Base-by-base conservation (phyloP, 495 filamentous ascomycete genomes). In the Bombardia bombarda region DNA sequence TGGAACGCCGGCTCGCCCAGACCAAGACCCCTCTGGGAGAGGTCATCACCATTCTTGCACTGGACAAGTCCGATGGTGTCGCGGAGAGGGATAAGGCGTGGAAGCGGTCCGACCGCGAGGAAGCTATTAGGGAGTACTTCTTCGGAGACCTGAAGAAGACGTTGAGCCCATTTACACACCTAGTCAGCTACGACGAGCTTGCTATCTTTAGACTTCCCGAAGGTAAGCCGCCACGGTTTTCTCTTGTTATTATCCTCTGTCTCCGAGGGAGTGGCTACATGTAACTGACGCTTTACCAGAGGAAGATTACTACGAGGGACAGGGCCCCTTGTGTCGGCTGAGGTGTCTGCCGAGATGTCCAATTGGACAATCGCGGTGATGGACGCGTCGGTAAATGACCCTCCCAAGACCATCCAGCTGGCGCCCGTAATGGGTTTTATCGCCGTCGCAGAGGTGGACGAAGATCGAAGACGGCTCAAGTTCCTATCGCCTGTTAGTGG, bases 391-490 rank as follows among this genome's bases (percentile, higher is more conserved):
- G 56, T 77, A 2, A 76, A 71, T 3, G 86, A 89, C 39, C 67
- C 72, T 3, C 70, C 81, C 7, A 78, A 87, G 28, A 73, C 78
- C 4, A 80, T 98, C 33, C 79, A 85, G 10, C 85, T 92, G 50
- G 82, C 90, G 0, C 87, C 83, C 31, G 80, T 96, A 16, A 82
- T 93, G 72, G 92, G 92, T 5, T 97, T 93, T 61, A 74, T 95
- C 28, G 95, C 93, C 56, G 82, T 99, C 24, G 77, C 83, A 0
- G 85, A 92, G 38, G 89, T 97, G 7, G 90, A 99, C 50, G 83
- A 82, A 37, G 82, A 87, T 40, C 86, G 85, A 64, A 79, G 80
- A 42, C 84, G 83, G 59, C 68, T 97, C 38, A 82, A 86, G 46
- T 70, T 95, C 13, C 69, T 98, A 30, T 80, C 83, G 2, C 90